A percentile compares a stretch with the other conserved stretches of the same genome.
Evolutionary conservation across 805 yeast species (phyloP).

Genomic region (Schwanniomyces occidentalis): DNA sequence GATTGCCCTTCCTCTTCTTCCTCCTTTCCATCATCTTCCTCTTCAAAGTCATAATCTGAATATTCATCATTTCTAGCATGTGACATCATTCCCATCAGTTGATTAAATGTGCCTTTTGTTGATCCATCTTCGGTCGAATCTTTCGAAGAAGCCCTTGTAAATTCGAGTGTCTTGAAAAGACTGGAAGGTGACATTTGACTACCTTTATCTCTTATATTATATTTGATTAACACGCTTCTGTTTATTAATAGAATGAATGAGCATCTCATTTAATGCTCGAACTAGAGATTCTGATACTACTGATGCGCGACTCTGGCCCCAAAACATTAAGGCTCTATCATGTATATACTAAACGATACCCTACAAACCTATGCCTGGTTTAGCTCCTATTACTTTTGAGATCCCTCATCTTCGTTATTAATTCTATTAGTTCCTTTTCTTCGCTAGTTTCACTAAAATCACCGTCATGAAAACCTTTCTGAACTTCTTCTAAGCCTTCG

Average conservation of each 20-base stretch:
- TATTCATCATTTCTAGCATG: slow-evolving; percentile 14
- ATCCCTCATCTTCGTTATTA: slow-evolving; percentile 14
- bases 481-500: slow-evolving; percentile 39
- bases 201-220: background rate
- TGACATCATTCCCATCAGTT: slow-evolving; percentile 12
- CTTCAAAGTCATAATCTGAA: slow-evolving; percentile 19
- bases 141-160: slow-evolving; percentile 9
- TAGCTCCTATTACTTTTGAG: no score
- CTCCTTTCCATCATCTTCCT: slow-evolving; percentile 12
- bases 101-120: background rate
- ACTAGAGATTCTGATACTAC: no score
- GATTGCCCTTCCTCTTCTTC: slow-evolving; percentile 50
- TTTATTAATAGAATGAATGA: no score
- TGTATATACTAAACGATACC: no score
- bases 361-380: no score
- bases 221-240: no score
- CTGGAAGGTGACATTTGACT: slow-evolving; percentile 1
- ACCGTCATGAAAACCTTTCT: slow-evolving; percentile 12
- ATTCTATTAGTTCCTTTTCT: slow-evolving; percentile 23
- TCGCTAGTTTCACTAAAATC: slow-evolving; percentile 15
- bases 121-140: background rate
- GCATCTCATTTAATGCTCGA: no score
- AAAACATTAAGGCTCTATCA: no score
- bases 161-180: slow-evolving; percentile 7
- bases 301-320: no score